Conservation (phyloP, 2,329 filamentous ascomycete genomes). For the Pyrenochaeta sp. region DNA sequence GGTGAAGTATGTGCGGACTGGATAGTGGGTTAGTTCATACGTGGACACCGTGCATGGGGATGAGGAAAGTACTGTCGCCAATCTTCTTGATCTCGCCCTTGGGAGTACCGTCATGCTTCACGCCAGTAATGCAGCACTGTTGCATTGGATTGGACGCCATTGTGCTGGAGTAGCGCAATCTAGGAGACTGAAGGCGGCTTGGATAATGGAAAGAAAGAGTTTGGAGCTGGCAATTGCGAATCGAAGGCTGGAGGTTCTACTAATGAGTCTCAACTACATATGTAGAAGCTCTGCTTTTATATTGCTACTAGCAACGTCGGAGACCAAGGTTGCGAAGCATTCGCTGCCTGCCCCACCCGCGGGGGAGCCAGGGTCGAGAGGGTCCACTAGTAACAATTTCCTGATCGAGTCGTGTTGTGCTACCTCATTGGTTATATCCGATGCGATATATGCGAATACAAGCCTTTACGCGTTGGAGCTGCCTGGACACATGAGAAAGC, state of each 20-base stretch:
- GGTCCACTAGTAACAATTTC: background rate
- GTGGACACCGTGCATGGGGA: background rate
- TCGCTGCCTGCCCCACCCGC: background rate
- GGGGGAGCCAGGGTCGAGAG: background rate
- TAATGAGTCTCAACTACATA: background rate
- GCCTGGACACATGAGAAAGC: too few relatives aligned
- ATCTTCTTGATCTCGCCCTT: slow-evolving; percentile 59
- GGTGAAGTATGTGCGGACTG: slow-evolving; percentile 65
- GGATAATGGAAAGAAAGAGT: background rate
- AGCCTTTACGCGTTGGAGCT: background rate
- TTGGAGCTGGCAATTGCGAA: background rate
- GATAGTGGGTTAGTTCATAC: background rate
- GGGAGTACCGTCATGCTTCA: slow-evolving; percentile 62
- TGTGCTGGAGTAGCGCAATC: background rate
- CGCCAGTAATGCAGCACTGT: slow-evolving; percentile 58
- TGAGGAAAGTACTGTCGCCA: slow-evolving; percentile 49
- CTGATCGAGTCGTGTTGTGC: background rate
- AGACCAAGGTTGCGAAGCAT: background rate
- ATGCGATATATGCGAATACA: background rate
- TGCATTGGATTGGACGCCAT: slow-evolving; percentile 63
- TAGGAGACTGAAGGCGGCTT: background rate
- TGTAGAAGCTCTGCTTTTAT: background rate
- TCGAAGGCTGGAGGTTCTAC: background rate
- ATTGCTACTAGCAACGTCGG: background rate
- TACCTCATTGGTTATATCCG: background rate